phyloP scores from a whole-genome alignment of 208 protist species.

The Wallacemonas sp. region DNA sequence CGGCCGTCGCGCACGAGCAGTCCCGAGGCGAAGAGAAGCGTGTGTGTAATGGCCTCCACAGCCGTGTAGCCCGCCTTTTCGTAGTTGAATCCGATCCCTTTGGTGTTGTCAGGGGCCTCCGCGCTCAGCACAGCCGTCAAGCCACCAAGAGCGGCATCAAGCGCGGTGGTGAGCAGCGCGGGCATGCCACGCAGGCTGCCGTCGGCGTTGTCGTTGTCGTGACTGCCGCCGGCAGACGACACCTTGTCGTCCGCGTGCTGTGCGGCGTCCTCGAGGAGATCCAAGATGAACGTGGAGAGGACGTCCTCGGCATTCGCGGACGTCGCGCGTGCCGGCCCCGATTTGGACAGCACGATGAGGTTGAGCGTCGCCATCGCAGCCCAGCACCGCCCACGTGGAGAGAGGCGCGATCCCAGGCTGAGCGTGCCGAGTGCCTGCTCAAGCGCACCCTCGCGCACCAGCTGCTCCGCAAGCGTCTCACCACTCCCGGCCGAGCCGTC shows the following conservation, averaged over 20 bases:
- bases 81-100: constrained; percentile 56
- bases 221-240: not conserved
- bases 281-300: constrained; percentile 45
- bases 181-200: constrained; percentile 3
- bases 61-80: constrained; percentile 48
- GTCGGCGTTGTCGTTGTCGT: not conserved
- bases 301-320: constrained; percentile 41
- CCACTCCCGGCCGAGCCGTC: constrained; percentile 18
- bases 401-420: constrained; percentile 39
- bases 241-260: not conserved
- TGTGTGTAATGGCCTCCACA: constrained; percentile 47
- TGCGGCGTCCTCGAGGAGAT: constrained; percentile 30
- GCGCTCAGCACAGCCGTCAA: constrained; percentile 51
- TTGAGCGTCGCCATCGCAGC: constrained; percentile 65
- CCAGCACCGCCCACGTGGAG: constrained; percentile 53
- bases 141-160: constrained; percentile 60
- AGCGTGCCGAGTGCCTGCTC: constrained; percentile 69
- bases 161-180: constrained; percentile 25
- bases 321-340: constrained; percentile 35
- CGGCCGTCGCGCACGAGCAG: constrained; percentile 54
- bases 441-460: constrained; percentile 65
- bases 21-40: constrained; percentile 39
- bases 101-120: constrained; percentile 58
- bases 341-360: constrained; percentile 62
- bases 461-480: constrained; percentile 37